Percentiles rank a stretch among this genome's conserved stretches.
These are phyloP conservation scores for Nakazawaea anatomiae DNA, from an alignment of 805 yeast genomes.

Conservation along the genomic window DNA sequence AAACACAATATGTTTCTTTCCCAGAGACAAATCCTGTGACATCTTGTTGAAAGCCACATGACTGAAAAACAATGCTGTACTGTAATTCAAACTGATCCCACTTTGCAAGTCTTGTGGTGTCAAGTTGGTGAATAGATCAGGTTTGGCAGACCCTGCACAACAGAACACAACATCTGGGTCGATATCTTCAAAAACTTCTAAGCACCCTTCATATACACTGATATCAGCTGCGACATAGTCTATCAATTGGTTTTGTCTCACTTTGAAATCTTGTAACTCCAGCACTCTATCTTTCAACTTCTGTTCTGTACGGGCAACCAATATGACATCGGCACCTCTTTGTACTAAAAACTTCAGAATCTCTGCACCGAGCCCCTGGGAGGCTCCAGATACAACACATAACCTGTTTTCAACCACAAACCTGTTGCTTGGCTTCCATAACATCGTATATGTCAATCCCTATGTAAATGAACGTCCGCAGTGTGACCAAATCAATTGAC, in stretches of 20 bases:
- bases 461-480: neutral
- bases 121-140: conserved; percentile 71
- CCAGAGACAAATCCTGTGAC: conserved; percentile 5
- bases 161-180: conserved; percentile 71
- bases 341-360: conserved; percentile 55
- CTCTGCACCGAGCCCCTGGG: conserved; percentile 88
- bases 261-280: conserved; percentile 8
- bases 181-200: conserved; percentile 33
- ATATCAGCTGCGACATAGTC: conserved; percentile 59
- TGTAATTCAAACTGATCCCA: conserved; percentile 68
- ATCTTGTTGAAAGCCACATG: conserved; percentile 54
- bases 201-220: conserved; percentile 46
- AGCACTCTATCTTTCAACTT: conserved; percentile 37
- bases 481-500: no score
- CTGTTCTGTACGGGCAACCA: conserved; percentile 71
- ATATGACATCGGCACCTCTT: conserved; percentile 55
- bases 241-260: conserved; percentile 21
- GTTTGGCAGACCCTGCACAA: conserved; percentile 85
- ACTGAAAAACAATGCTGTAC: conserved; percentile 62
- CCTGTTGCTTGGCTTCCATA: conserved; percentile 7
- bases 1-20: conserved; percentile 40
- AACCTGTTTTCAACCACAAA: conserved; percentile 38
- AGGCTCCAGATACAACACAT: conserved; percentile 85
- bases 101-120: conserved; percentile 47
- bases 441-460: neutral